Conservation (phyloP, 345 rosid species). For the Crucihimalaya himalaica region DNA sequence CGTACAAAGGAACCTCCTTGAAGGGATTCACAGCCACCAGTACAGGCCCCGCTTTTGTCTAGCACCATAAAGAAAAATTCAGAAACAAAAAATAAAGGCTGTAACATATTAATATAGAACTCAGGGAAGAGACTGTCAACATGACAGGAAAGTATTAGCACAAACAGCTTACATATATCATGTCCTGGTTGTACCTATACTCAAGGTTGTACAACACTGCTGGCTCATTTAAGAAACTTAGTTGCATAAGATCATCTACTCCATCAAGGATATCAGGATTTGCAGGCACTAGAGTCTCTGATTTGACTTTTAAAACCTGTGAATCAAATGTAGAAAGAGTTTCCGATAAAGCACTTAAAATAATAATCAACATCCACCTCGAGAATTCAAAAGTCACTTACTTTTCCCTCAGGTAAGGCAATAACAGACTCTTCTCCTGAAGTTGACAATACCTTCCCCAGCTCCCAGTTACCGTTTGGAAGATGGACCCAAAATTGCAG, state of each 20-base stretch:
- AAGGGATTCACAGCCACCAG: conserved; percentile 89
- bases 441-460: conserved; percentile 67
- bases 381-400: conserved; percentile 43
- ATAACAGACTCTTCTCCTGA: conserved; percentile 66
- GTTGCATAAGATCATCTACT: conserved; percentile 82
- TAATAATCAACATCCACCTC: conserved; percentile 16
- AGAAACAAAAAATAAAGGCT: conserved; percentile 1
- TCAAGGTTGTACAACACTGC: conserved; percentile 84
- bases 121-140: conserved; percentile 16
- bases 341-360: background rate
- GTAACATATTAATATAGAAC: conserved; percentile 18
- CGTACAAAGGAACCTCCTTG: conserved; percentile 65
- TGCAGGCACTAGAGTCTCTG: conserved; percentile 72
- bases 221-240: conserved; percentile 94
- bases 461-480: conserved; percentile 64
- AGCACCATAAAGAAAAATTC: conserved; percentile 29
- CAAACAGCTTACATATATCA: conserved; percentile 71
- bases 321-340: conserved; percentile 4
- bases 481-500: conserved; percentile 72
- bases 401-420: conserved; percentile 65
- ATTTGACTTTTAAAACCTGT: conserved; percentile 69
- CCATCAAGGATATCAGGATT: conserved; percentile 89
- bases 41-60: conserved; percentile 93
- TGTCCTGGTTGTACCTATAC: conserved; percentile 69
- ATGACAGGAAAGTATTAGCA: conserved; percentile 8